Evolutionary conservation across 2,329 filamentous ascomycete genomes (phyloP).

Genomic region (Microdochium nivale): DNA sequence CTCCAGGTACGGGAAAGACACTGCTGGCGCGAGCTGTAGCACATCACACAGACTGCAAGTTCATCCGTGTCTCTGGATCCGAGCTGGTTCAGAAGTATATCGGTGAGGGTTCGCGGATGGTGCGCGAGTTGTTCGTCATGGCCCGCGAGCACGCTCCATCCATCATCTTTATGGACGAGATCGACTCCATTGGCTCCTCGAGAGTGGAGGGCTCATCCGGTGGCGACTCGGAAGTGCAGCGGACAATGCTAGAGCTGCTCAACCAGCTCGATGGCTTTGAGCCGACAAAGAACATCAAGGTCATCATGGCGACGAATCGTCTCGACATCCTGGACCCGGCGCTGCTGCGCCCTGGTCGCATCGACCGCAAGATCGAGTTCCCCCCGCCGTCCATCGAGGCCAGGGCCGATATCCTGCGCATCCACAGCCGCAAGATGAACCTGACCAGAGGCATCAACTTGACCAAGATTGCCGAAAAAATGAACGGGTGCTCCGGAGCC

Average conservation of each 20-base stretch:
- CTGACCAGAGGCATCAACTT: slow-evolving; percentile 94
- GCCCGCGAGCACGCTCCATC: slow-evolving; percentile 94
- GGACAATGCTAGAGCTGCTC: slow-evolving; percentile 95
- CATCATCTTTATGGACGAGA: slow-evolving; percentile 99
- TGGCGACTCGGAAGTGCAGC: slow-evolving; percentile 94
- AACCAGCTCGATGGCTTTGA: slow-evolving; percentile 99
- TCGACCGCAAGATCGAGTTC: slow-evolving; percentile 98
- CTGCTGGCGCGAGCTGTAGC: slow-evolving; percentile 90
- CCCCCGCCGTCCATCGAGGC: slow-evolving; percentile 94
- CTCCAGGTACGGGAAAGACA: slow-evolving; percentile 95
- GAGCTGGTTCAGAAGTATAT: slow-evolving; percentile 99
- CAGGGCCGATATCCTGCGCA: slow-evolving; percentile 92
- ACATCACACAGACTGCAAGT: slow-evolving; percentile 98
- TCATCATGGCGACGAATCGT: slow-evolving; percentile 99
- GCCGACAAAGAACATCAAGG: slow-evolving; percentile 99
- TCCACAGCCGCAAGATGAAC: slow-evolving; percentile 98
- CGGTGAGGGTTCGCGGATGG: slow-evolving; percentile 95
- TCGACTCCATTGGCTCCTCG: slow-evolving; percentile 96
- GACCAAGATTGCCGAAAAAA: slow-evolving; percentile 98
- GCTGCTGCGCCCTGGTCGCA: slow-evolving; percentile 87
- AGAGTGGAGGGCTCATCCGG: slow-evolving; percentile 93
- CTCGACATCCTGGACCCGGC: slow-evolving; percentile 96
- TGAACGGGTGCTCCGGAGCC: slow-evolving; percentile 97
- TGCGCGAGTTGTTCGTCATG: slow-evolving; percentile 98
- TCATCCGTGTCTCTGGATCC: slow-evolving; percentile 92